Conservation (phyloP, 2,329 filamentous ascomycete genomes). For the Ophiostoma sp. region DNA sequence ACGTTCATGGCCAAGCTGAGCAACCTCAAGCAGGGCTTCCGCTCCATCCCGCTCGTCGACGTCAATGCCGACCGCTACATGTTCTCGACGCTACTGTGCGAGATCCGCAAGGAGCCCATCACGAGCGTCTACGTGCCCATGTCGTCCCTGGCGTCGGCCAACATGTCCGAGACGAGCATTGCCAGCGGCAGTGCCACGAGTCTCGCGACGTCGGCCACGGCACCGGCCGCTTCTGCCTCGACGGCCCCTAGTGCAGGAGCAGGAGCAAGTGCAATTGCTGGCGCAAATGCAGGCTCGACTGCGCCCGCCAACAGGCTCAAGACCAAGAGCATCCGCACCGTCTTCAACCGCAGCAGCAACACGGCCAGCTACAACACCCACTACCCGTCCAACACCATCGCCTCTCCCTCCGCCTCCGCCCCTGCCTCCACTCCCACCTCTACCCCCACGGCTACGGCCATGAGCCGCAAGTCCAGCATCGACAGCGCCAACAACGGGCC, state of each 20-base stretch:
- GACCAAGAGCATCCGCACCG: constrained; percentile 42
- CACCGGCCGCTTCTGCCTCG: background rate
- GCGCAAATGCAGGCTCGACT: background rate
- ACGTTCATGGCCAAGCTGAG: constrained; percentile 89
- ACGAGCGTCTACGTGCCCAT: constrained; percentile 53
- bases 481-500: constrained; percentile 31
- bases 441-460: constrained; percentile 24
- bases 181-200: background rate
- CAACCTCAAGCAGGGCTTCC: constrained; percentile 86
- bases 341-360: constrained; percentile 50
- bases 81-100: constrained; percentile 91
- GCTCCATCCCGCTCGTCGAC: constrained; percentile 85
- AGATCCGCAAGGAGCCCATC: constrained; percentile 62
- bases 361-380: background rate
- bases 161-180: constrained; percentile 31
- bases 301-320: constrained; percentile 43
- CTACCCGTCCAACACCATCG: background rate
- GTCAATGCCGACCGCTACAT: constrained; percentile 85
- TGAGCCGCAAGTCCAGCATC: constrained; percentile 48
- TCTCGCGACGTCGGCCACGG: background rate
- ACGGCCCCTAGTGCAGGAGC: too few species aligned
- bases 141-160: background rate
- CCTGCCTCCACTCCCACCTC: background rate
- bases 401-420: background rate
- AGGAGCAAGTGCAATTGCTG: too few species aligned